Percentiles rank a stretch among this genome's conserved stretches.
Evolutionary conservation across 345 rosid species (phyloP).

Genomic region (Eucalyptus decipiens): DNA sequence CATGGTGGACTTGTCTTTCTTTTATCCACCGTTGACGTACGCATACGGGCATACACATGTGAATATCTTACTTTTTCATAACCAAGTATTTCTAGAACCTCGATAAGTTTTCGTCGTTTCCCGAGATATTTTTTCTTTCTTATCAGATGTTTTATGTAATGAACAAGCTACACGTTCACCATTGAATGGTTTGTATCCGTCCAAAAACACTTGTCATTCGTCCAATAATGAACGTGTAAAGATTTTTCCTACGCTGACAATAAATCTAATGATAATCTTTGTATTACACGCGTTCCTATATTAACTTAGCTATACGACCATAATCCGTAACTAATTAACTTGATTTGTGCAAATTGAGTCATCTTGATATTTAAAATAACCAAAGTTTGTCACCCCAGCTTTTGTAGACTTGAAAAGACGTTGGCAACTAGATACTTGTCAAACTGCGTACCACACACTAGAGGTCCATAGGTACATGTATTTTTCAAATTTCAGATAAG

Average conservation of each 20-base stretch:
- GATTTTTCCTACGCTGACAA: background rate
- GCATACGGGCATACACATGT: background rate
- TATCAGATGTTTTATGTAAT: background rate
- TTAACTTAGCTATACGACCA: background rate
- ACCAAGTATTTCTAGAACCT: background rate
- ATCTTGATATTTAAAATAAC: background rate
- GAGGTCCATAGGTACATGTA: background rate
- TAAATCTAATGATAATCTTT: background rate
- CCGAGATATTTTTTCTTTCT: background rate
- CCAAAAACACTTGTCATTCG: background rate
- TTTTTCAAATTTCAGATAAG: background rate
- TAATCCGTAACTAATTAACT: background rate
- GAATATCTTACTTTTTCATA: background rate
- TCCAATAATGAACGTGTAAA: background rate
- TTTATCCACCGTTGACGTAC: background rate
- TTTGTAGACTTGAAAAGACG: background rate
- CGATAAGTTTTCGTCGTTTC: background rate
- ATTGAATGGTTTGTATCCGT: background rate
- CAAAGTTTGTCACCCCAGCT: background rate
- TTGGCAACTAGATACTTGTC: background rate
- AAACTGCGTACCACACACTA: background rate
- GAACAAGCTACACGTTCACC: background rate
- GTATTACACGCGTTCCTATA: background rate
- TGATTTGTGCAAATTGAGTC: fast-evolving
- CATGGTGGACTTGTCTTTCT: background rate